Evolutionary conservation across 495 filamentous ascomycete genomes (phyloP), one percentile per base, ranked within the genome.

Genomic region (Annulohypoxylon stygium): DNA sequence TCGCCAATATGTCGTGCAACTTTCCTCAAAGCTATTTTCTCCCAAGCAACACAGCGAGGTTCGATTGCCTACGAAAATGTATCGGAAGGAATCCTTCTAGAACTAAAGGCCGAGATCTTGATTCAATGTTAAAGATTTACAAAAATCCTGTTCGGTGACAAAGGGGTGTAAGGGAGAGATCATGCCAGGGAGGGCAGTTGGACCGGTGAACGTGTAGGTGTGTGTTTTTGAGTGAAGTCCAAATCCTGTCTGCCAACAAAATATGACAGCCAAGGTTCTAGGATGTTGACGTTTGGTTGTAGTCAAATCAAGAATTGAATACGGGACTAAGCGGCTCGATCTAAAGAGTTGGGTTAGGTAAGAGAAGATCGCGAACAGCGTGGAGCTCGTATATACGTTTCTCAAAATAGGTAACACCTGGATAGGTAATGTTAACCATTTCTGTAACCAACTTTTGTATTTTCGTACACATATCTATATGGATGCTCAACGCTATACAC

Each of bases 301-400:
- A 47, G 4, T 47, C n/a, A 47, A 47, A 47, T 47, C 43, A 47
- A 47, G 43, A 20, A 18, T 47, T 18, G n/a, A 47, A 39, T 2
- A 47, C 18, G 43, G 18, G 16, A 47, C n/a, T 47, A 47, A 47
- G n/a, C 43, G 43, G 43, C 43, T 47, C 43, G 43, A 47, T 47
- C 43, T 47, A 18, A 20, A 20, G 18, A 47, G n/a, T 47, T 47
- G 43, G 43, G 16, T 20, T 47, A 47, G 43, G 43, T 47, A 47
- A 47, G 43, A 47, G 16, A 5, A 0, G 43, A 47, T 47, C 43
- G n/a, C 43, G 16, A 47, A 47, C 43, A 20, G 43, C 43, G n/a
- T 47, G 16, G 16, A 47, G n/a, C 43, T 20, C 43, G 43, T 47
- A 47, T 47, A 47, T 47, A 47, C 37, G 8, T 47, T 47, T 47